Evolutionary conservation across 441 rosid species (phyloP).

Genomic region (Populus hybrid): DNA sequence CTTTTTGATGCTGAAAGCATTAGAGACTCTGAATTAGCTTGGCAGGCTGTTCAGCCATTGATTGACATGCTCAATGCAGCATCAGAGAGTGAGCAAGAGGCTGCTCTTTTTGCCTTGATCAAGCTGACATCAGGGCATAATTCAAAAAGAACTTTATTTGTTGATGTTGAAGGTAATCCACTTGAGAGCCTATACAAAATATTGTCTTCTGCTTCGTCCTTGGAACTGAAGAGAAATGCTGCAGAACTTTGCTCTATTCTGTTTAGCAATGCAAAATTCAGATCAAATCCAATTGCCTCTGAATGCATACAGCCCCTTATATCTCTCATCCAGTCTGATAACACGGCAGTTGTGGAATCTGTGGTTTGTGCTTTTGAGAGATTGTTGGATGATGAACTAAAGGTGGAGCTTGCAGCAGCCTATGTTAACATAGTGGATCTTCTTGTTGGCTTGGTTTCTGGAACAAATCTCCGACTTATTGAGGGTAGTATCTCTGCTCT

Average conservation of each 20-base stretch:
- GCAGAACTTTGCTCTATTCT: constrained; percentile 63
- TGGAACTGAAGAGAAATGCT: constrained; percentile 66
- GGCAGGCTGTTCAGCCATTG: constrained; percentile 75
- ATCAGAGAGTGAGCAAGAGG: constrained; percentile 68
- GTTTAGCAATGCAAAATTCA: constrained; percentile 46
- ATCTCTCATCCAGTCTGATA: constrained; percentile 57
- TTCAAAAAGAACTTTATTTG: constrained; percentile 44
- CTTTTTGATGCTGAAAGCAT: constrained; percentile 70
- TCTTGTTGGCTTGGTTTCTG: constrained; percentile 61
- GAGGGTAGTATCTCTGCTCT: constrained; percentile 73
- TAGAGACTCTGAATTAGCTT: constrained; percentile 66
- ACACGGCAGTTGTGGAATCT: constrained; percentile 46
- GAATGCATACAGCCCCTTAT: constrained; percentile 65
- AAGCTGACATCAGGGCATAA: constrained; percentile 60
- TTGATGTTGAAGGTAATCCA: constrained; percentile 63
- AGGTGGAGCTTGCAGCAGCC: constrained; percentile 53
- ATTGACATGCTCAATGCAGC: constrained; percentile 74
- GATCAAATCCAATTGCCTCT: constrained; percentile 50
- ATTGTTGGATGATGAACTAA: constrained; percentile 63
- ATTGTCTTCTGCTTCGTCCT: constrained; percentile 57
- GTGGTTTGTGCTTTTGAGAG: constrained; percentile 76
- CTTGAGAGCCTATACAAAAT: constrained; percentile 60
- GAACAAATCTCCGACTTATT: constrained; percentile 53
- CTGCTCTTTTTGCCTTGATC: constrained; percentile 64
- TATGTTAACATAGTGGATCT: constrained; percentile 52